These are phyloP conservation scores for Ascochyta lentis DNA, from an alignment of 2,329 filamentous ascomycete genomes.

Conservation along the genomic window DNA sequence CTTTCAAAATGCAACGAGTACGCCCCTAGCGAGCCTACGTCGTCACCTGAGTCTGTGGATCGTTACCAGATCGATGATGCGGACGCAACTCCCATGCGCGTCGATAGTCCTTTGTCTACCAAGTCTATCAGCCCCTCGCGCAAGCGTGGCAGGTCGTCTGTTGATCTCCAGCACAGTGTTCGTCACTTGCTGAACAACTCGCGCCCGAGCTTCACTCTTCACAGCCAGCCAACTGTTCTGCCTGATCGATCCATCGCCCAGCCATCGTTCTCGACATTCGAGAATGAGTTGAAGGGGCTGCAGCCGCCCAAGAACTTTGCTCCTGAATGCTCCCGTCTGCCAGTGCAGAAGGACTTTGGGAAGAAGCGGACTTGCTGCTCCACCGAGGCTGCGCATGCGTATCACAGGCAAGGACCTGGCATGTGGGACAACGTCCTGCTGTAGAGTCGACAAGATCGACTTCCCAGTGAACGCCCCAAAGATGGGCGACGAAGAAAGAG, in stretches of 20 bases:
- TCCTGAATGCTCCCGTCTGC: conserved; percentile 50
- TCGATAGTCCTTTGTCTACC: conserved; percentile 36
- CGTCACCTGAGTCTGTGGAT: conserved; percentile 47
- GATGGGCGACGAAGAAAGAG: conserved; percentile 26
- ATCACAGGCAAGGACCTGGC: conserved; percentile 63
- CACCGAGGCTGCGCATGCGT: conserved; percentile 61
- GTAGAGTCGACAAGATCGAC: conserved; percentile 15
- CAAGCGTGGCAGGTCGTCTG: conserved; percentile 69
- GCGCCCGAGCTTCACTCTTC: conserved; percentile 50
- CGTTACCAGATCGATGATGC: conserved; percentile 60
- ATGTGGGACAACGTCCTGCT: conserved; percentile 72
- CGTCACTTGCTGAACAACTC: conserved; percentile 63
- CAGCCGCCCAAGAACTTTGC: conserved; percentile 49
- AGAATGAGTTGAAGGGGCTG: conserved; percentile 44
- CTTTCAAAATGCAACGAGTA: conserved; percentile 49
- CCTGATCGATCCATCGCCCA: conserved; percentile 47
- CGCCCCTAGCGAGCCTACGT: conserved; percentile 44
- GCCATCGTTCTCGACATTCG: conserved; percentile 35
- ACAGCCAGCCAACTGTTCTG: conserved; percentile 41
- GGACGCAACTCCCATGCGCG: conserved; percentile 36
- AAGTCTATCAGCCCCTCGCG: conserved; percentile 36
- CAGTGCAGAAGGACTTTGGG: conserved; percentile 56
- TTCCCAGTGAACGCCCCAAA: conserved; percentile 22
- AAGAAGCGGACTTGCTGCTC: conserved; percentile 73
- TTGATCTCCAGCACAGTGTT: conserved; percentile 71